These are phyloP conservation scores for Pestalotiopsis sp. DNA, from an alignment of 2,329 filamentous ascomycete species.

Conservation along the genomic window DNA sequence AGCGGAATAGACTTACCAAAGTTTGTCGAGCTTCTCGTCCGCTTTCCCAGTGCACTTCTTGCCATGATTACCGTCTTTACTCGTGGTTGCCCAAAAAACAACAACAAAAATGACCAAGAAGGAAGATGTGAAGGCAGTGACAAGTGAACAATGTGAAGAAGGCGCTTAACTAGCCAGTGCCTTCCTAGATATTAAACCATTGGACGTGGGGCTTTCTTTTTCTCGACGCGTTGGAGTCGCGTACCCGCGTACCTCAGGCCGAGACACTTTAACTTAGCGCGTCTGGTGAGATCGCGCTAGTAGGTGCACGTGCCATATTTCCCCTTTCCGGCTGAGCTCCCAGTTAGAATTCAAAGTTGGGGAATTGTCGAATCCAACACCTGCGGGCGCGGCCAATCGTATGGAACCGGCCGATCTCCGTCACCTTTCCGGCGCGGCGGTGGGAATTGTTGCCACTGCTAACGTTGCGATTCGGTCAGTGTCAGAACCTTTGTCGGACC, in stretches of 20 bases:
- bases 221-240: neutral
- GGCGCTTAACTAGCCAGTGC: neutral
- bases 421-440: neutral
- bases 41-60: conserved; percentile 39
- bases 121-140: neutral
- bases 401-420: neutral
- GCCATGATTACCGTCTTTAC: conserved; percentile 6
- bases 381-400: neutral
- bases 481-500: neutral
- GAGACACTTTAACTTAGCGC: neutral
- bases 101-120: neutral
- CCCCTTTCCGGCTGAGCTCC: neutral
- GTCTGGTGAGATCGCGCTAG: neutral
- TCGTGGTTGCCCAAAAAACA: neutral
- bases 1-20: conserved; percentile 32
- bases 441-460: neutral
- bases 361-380: neutral
- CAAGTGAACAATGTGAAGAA: neutral
- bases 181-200: neutral
- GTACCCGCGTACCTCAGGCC: neutral
- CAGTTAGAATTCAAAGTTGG: neutral
- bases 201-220: neutral
- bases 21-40: conserved; percentile 40
- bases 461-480: neutral
- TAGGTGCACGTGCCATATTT: neutral